phyloP scores from a whole-genome alignment of 2,329 filamentous ascomycete genomes.

The Arthroderma sp. region DNA sequence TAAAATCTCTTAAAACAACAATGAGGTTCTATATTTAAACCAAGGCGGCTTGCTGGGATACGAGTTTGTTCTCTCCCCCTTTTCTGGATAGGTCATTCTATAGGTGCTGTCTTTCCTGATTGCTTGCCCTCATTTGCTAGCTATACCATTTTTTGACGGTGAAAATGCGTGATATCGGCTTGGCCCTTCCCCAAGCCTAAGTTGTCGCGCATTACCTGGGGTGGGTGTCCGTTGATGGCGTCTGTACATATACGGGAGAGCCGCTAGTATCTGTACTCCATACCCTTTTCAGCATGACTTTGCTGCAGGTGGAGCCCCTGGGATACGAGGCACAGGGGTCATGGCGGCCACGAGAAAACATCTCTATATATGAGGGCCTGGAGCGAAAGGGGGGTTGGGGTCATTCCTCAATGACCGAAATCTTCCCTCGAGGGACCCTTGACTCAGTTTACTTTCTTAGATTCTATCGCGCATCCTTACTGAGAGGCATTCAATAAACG shows the following conservation, averaged over 20 bases:
- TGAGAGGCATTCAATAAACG: too few relatives aligned
- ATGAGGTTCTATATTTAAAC: background rate
- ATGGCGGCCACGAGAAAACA: background rate
- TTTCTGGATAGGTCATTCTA: background rate
- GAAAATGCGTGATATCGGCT: too few relatives aligned
- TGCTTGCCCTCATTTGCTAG: background rate
- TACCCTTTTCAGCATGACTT: background rate
- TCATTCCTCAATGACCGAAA: background rate
- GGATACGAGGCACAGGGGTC: background rate
- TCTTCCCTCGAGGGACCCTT: too few relatives aligned
- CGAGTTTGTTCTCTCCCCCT: background rate
- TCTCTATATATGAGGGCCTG: background rate
- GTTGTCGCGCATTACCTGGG: background rate
- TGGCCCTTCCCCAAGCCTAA: background rate
- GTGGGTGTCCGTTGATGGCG: background rate
- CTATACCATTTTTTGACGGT: background rate
- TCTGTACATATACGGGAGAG: background rate
- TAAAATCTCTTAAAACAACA: background rate
- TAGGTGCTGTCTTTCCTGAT: background rate
- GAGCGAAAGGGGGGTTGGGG: background rate
- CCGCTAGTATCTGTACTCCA: background rate
- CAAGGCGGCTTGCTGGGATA: too few relatives aligned
- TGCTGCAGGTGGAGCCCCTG: background rate
- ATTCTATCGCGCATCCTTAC: too few relatives aligned
- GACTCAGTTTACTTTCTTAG: too few relatives aligned